Evolutionary conservation across 2,329 filamentous ascomycete genomes (phyloP).

Genomic region (Aspergillus niger): DNA sequence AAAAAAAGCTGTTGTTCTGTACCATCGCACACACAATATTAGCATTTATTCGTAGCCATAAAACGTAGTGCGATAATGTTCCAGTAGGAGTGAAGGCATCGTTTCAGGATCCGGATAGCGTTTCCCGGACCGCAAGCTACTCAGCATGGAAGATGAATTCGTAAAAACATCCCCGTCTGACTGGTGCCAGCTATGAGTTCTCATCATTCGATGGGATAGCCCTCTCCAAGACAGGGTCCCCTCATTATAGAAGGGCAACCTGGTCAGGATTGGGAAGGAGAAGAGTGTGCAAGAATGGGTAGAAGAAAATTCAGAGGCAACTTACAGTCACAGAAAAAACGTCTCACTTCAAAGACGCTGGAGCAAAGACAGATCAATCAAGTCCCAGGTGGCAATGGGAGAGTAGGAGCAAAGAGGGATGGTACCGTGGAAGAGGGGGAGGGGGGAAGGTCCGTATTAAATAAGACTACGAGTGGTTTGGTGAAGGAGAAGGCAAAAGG

Average conservation of each 20-base stretch:
- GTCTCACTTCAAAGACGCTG: slow-evolving; percentile 18
- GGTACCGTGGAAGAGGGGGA: slow-evolving; percentile 18
- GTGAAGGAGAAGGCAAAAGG: slow-evolving; percentile 5
- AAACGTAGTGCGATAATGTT: not conserved
- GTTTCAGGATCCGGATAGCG: slow-evolving; percentile 42
- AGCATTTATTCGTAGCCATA: slow-evolving; percentile 19
- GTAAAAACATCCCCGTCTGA: slow-evolving; percentile 60
- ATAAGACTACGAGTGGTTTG: slow-evolving; percentile 12
- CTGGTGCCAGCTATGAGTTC: slow-evolving; percentile 66
- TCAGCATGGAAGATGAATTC: slow-evolving; percentile 63
- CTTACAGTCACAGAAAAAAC: slow-evolving; percentile 25
- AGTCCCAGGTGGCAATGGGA: slow-evolving; percentile 16
- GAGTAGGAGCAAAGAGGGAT: slow-evolving; percentile 14
- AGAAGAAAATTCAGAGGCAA: slow-evolving; percentile 7
- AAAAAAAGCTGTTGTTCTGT: slow-evolving; percentile 44
- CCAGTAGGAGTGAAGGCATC: slow-evolving; percentile 9
- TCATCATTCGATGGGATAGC: slow-evolving; percentile 54
- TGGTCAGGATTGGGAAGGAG: slow-evolving; percentile 2
- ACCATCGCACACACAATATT: slow-evolving; percentile 20
- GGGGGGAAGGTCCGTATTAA: slow-evolving; percentile 16
- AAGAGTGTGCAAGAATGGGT: not conserved
- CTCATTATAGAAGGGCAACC: slow-evolving; percentile 10
- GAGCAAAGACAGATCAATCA: slow-evolving; percentile 26
- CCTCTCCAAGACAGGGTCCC: slow-evolving; percentile 8
- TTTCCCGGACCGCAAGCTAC: slow-evolving; percentile 57